Base-by-base conservation (phyloP, 805 yeast genomes). In the Starmerella apicola region DNA sequence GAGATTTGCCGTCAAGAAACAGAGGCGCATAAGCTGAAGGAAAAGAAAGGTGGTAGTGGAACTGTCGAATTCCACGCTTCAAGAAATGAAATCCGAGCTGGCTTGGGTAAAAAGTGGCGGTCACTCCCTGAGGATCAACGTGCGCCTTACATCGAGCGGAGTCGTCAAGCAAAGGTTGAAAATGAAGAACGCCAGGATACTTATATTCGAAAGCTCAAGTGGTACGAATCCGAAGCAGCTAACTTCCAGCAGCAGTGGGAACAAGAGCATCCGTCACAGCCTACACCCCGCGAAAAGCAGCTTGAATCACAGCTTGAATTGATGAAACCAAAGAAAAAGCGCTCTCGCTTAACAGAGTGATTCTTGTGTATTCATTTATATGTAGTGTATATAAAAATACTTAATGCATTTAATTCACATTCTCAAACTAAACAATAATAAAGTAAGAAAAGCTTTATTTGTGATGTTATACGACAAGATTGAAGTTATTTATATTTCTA, bases 91-190 rank as follows among this genome's bases (percentile, higher is more conserved):
- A 63, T 64, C 16, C 55, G 67, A 2, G 60, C 64, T 1, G 52
- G 60, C 0, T 53, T 63, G 20, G 66, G 67, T 20, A 56, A 57
- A 36, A 59, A 60, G 51, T 63, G 68, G 68, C 52, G 65, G 25
- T 61, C 57, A 18, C 45, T 63, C 17, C 60, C 64, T 2, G 64
- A 58, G 9, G 56, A 45, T 3, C 57, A 59, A 31, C 58, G 62
- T 38, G 49, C 49, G 29, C 67, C 67, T 0, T 62, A 62, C 41
- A 43, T 61, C n/a, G 59, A 56, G 34, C 47, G 48, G 25, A 57
- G 64, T 16, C 53, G 53, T 35, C 50, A 46, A 23, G 57, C 58
- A 36, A 60, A 60, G 39, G 61, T 56, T 13, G 53, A 48, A 27
- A 61, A 60, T 30, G 57, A 54, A 36, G 56, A 52, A 35, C 55